Base-by-base conservation (phyloP, 345 rosid species). In the Anastatica hierochuntica region DNA sequence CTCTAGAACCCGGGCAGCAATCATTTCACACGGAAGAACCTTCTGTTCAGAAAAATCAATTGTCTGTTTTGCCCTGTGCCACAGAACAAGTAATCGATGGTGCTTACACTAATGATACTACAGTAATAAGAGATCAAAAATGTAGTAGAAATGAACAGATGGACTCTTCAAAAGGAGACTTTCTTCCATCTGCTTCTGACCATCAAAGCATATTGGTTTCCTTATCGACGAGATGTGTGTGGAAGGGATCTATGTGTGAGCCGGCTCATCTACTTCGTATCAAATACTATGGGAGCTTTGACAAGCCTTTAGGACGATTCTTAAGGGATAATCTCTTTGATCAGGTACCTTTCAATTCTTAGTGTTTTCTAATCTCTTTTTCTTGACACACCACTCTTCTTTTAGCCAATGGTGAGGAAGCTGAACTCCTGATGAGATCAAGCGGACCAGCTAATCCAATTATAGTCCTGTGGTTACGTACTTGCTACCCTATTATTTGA, bases 131-230 rank as follows among this genome's bases (percentile, higher is more conserved):
- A 49, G 60, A 58, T 52, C 65, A 66, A 37, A 66, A 29, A 43
- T 11, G 14, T 58, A 31, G 45, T 56, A 58, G 38, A 37, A 71
- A 58, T 36, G 78, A 77, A 68, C 84, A 74, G 49, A 50, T 53
- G 19, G 83, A 68, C 52, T 58, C 84, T 63, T 73, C 70, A 11
- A 84, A 84, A 68, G 95, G 79, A 51, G 97, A 85, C 50, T 85
- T 92, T 78, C 81, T 83, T 70, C 90, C 98, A 14, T 77, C 98
- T 58, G 64, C 94, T 63, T 83, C 95, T 15, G 95, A 88, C 58
- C 88, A 92, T 71, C 98, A 81, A 68, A 92, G 97, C 79, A 92
- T 92, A 72, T 72, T 92, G 79, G 97, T 92, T 59, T 88, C 98
- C 36, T 69, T 82, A 40, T 88, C 98, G 55, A 79, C 94, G 38